A percentile compares a stretch with the other conserved stretches of the same genome.
Conservation (phyloP, 176 grass and related monocot genomes). For the Carex pumila region DNA sequence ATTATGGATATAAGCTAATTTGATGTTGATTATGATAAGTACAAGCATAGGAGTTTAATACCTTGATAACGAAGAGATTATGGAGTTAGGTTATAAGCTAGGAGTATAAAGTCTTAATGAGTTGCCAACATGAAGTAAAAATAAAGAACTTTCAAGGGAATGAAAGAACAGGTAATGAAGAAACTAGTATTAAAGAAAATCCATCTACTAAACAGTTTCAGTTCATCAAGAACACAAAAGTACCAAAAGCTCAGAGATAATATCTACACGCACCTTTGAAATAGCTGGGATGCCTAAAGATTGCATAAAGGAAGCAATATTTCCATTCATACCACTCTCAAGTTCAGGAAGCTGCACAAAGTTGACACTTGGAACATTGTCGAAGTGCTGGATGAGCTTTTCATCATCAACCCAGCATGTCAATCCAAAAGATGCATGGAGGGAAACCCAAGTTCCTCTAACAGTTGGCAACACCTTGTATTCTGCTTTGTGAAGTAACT, state of each 20-base stretch:
- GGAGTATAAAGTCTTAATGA: neutral
- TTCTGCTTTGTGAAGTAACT: constrained; percentile 68
- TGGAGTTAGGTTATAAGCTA: neutral
- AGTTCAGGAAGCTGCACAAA: constrained; percentile 70
- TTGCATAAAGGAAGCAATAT: constrained; percentile 54
- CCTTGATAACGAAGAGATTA: neutral
- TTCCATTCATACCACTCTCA: constrained; percentile 51
- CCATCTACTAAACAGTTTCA: neutral
- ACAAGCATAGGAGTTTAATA: neutral
- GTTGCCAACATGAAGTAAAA: too few relatives aligned
- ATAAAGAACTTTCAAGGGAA: neutral
- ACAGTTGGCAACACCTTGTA: constrained; percentile 72
- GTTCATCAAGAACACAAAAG: neutral
- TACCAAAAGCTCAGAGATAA: neutral
- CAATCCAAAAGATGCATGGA: constrained; percentile 87
- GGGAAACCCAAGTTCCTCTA: constrained; percentile 85
- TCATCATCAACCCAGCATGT: constrained; percentile 91
- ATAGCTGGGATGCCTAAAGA: constrained; percentile 68
- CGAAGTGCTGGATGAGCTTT: constrained; percentile 59
- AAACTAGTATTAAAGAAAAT: neutral
- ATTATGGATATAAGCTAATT: neutral
- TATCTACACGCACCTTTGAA: constrained; percentile 63
- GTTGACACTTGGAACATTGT: constrained; percentile 37
- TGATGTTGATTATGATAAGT: neutral
- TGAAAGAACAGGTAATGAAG: neutral